Evolutionary conservation across 345 rosid genomes (phyloP).

Genomic region (Eucalyptus sp.): DNA sequence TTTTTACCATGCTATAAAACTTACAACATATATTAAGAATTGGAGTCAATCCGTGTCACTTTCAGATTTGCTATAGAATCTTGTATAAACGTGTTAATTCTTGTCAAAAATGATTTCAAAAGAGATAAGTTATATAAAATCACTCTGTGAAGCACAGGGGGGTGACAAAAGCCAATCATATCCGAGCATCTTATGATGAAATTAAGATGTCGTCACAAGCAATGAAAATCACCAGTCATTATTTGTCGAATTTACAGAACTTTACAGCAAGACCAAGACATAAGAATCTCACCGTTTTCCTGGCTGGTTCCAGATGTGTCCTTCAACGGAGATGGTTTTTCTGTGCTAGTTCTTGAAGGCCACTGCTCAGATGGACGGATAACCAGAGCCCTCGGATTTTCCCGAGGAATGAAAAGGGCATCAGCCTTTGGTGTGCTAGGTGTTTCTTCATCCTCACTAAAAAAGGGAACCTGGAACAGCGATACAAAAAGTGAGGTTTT

Average conservation of each 20-base stretch:
- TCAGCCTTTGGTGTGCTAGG: constrained; percentile 82
- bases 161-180: not conserved
- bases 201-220: not conserved
- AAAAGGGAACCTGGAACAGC: constrained; percentile 76
- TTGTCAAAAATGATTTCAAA: not conserved
- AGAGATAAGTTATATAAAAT: not conserved
- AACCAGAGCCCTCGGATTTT: constrained; percentile 84
- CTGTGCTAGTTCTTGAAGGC: constrained; percentile 36
- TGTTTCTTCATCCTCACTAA: constrained; percentile 67
- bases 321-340: constrained; percentile 34
- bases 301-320: constrained; percentile 18
- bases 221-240: not conserved
- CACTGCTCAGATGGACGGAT: constrained; percentile 50
- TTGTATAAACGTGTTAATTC: not conserved
- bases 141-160: not conserved
- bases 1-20: not conserved
- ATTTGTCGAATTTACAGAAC: not conserved
- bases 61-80: not conserved
- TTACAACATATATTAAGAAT: not conserved
- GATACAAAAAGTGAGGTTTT: not conserved
- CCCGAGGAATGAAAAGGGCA: constrained; percentile 81
- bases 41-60: not conserved
- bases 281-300: constrained; percentile 37
- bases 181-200: not conserved
- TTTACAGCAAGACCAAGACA: not conserved